A percentile compares a stretch with the other conserved stretches of the same genome.
Conservation (phyloP, 345 rosid genomes). For the Eucalyptus marginata region DNA sequence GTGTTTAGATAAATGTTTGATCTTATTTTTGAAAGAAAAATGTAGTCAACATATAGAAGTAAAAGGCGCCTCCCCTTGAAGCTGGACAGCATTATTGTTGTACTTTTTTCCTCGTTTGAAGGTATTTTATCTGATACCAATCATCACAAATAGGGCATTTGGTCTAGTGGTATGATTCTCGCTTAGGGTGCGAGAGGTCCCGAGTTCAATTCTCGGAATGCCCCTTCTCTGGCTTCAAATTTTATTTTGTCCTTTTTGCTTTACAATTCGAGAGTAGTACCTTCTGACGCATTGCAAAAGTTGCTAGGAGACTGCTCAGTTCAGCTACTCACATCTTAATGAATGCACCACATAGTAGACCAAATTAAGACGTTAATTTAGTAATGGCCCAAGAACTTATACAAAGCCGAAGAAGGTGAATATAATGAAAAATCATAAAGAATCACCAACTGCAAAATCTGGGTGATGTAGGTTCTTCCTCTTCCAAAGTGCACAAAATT, state of each 20-base stretch:
- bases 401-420: neutral
- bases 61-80: neutral
- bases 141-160: constrained; percentile 18
- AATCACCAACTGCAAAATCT: neutral
- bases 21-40: neutral
- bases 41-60: neutral
- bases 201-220: constrained; percentile 77
- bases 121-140: rapidly evolving
- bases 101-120: neutral
- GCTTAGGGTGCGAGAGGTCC: constrained; percentile 95
- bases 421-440: neutral
- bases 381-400: neutral
- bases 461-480: neutral
- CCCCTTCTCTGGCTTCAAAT: neutral
- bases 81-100: neutral
- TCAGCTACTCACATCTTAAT: neutral
- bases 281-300: neutral
- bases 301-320: neutral
- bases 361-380: neutral
- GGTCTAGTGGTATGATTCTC: constrained; percentile 93
- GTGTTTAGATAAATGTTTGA: neutral
- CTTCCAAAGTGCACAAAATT: neutral
- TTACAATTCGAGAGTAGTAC: neutral
- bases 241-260: neutral
- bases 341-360: neutral